Percentiles rank a stretch among this genome's conserved stretches.
phyloP scores from a whole-genome alignment of 352 stramenopile genomes.

The Stephanocyclus meneghinianus region DNA sequence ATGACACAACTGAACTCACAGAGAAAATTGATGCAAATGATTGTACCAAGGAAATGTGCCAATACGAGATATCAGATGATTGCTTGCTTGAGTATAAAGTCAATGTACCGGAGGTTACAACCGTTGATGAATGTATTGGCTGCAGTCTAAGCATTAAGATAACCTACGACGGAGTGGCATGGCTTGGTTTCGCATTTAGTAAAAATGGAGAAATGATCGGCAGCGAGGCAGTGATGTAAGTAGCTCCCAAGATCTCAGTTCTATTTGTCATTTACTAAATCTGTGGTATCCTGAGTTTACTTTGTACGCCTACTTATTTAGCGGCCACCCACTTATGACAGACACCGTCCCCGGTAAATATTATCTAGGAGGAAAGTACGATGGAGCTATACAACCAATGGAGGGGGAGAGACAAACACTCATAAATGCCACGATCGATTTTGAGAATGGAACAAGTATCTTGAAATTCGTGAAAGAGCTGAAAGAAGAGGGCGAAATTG shows the following conservation, averaged over 20 bases:
- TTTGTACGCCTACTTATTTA: constrained; percentile 1
- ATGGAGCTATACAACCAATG: constrained; percentile 8
- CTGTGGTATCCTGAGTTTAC: neutral
- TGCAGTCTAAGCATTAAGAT: constrained; percentile 18
- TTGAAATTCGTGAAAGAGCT: constrained; percentile 23
- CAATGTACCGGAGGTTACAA: constrained; percentile 17
- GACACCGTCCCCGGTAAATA: constrained; percentile 8
- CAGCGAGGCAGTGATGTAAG: constrained; percentile 32
- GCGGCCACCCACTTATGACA: neutral
- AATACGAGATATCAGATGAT: constrained; percentile 3
- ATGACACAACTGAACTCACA: neutral
- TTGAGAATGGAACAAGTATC: constrained; percentile 1
- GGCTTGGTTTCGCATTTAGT: constrained; percentile 26
- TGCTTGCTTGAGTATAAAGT: constrained; percentile 25
- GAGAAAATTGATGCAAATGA: neutral
- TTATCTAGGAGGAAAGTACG: constrained; percentile 16
- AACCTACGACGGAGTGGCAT: constrained; percentile 17
- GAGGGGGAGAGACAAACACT: constrained; percentile 11
- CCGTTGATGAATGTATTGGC: neutral
- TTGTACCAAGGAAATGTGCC: constrained; percentile 14
- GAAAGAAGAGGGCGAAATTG: constrained; percentile 17
- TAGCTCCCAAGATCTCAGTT: neutral
- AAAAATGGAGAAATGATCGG: constrained; percentile 32
- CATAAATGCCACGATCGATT: neutral
- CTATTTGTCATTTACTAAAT: neutral